Evolutionary conservation across 2,329 filamentous ascomycete species (phyloP).

Genomic region (Peltaster fructicola): DNA sequence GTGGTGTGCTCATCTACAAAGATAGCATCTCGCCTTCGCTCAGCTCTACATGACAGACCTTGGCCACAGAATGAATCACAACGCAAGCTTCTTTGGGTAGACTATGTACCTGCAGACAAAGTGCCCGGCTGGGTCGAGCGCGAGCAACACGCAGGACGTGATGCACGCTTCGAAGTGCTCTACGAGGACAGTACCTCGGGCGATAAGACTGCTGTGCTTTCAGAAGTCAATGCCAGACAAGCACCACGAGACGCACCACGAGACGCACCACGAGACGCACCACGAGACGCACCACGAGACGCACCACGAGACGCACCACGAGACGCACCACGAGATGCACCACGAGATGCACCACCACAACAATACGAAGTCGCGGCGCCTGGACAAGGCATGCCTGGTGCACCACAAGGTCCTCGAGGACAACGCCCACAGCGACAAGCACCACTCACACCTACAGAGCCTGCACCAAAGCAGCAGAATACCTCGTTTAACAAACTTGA

Average conservation of each 20-base stretch:
- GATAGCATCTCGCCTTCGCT: constrained; percentile 60
- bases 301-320: too few species aligned
- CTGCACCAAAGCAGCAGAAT: constrained; percentile 3
- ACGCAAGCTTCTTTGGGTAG: constrained; percentile 69
- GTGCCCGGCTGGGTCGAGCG: constrained; percentile 55
- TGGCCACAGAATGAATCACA: constrained; percentile 84
- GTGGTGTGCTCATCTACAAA: constrained; percentile 50
- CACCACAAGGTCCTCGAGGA: constrained; percentile 9
- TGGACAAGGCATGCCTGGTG: constrained; percentile 11
- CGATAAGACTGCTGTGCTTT: constrained; percentile 31
- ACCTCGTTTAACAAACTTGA: constrained; percentile 28
- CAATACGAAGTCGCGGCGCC: constrained; percentile 2
- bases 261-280: too few species aligned
- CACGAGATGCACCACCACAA: too few species aligned
- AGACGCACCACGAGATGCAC: constrained; percentile 19
- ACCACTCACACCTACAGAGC: constrained; percentile 1
- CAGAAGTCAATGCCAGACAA: constrained; percentile 29
- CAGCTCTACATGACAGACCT: constrained; percentile 55
- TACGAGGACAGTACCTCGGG: constrained; percentile 30
- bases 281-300: too few species aligned
- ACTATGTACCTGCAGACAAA: constrained; percentile 68
- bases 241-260: too few species aligned
- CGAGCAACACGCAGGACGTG: constrained; percentile 36
- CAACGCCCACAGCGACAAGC: constrained; percentile 3
- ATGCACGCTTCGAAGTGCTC: constrained; percentile 51